Conservation (phyloP, 2,329 filamentous ascomycete genomes). For the Iodosphaeria phyllophila region DNA sequence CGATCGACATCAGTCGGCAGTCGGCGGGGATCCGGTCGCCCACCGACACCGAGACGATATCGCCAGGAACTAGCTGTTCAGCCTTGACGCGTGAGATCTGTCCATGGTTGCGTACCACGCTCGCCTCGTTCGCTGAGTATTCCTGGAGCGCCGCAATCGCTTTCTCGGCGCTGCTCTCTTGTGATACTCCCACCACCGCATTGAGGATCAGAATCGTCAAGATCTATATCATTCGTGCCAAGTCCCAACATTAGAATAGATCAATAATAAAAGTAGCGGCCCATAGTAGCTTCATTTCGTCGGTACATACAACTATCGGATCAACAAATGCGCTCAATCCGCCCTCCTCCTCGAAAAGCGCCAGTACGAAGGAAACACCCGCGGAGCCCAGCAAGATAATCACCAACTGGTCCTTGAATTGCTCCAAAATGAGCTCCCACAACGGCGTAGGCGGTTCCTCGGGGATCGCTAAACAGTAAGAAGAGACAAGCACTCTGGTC, state of each 20-base stretch:
- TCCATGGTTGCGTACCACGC: constrained; percentile 67
- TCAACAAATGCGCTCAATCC: constrained; percentile 97
- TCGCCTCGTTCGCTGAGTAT: constrained; percentile 97
- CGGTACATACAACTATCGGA: constrained; percentile 62
- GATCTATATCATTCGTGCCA: constrained; percentile 59
- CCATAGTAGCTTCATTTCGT: constrained; percentile 4
- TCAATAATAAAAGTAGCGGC: too few species aligned
- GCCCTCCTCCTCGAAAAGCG: constrained; percentile 80
- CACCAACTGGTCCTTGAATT: constrained; percentile 98
- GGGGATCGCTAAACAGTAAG: constrained; percentile 40
- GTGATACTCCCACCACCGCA: constrained; percentile 89
- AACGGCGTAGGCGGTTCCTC: constrained; percentile 92
- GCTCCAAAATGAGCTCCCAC: constrained; percentile 92
- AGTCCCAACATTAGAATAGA: too few species aligned
- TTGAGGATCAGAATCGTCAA: constrained; percentile 94
- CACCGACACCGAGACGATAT: constrained; percentile 73
- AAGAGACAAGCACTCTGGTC: constrained; percentile 2
- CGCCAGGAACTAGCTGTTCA: constrained; percentile 91
- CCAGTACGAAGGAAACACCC: constrained; percentile 80
- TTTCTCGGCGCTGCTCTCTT: constrained; percentile 97
- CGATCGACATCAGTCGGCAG: constrained; percentile 73
- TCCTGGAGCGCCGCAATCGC: constrained; percentile 95
- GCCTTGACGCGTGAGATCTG: constrained; percentile 70
- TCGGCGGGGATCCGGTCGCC: constrained; percentile 91
- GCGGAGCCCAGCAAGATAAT: constrained; percentile 87